Evolutionary conservation across 2,329 filamentous ascomycete genomes (phyloP).

Genomic region (Trichoderma simmonsii): DNA sequence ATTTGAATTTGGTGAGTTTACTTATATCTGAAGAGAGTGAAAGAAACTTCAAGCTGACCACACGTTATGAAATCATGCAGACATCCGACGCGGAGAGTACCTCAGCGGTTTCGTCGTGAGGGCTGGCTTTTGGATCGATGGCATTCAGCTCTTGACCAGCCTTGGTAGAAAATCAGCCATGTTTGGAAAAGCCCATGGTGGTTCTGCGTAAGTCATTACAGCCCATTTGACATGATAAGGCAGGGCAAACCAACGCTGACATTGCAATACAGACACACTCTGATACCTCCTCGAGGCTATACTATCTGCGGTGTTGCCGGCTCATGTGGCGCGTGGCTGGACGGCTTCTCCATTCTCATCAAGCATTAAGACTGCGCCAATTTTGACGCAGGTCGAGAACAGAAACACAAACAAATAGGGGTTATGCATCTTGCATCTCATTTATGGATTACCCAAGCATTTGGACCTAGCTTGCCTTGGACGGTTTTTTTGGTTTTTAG

Average conservation of each 20-base stretch:
- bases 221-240: not conserved
- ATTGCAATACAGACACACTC: slow-evolving; percentile 61
- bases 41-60: not conserved
- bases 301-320: slow-evolving; percentile 85
- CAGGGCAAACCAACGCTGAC: slow-evolving; percentile 24
- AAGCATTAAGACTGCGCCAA: slow-evolving; percentile 29
- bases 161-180: slow-evolving; percentile 80
- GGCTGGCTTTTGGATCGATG: slow-evolving; percentile 80
- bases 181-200: slow-evolving; percentile 77
- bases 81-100: slow-evolving; percentile 80
- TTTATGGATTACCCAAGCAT: slow-evolving; percentile 15
- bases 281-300: slow-evolving; percentile 88
- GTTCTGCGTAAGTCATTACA: slow-evolving; percentile 67
- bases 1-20: slow-evolving; percentile 69
- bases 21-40: not conserved
- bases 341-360: slow-evolving; percentile 78
- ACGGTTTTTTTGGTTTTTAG: slow-evolving; percentile 12
- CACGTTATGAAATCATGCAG: slow-evolving; percentile 41
- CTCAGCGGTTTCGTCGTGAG: slow-evolving; percentile 83
- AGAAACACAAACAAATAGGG: not conserved
- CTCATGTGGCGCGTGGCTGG: slow-evolving; percentile 75
- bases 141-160: slow-evolving; percentile 84
- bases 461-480: slow-evolving; percentile 14
- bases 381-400: not conserved
- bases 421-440: slow-evolving; percentile 1